Base-by-base conservation (phyloP, 805 yeast genomes). In the Kazachstania africana region DNA sequence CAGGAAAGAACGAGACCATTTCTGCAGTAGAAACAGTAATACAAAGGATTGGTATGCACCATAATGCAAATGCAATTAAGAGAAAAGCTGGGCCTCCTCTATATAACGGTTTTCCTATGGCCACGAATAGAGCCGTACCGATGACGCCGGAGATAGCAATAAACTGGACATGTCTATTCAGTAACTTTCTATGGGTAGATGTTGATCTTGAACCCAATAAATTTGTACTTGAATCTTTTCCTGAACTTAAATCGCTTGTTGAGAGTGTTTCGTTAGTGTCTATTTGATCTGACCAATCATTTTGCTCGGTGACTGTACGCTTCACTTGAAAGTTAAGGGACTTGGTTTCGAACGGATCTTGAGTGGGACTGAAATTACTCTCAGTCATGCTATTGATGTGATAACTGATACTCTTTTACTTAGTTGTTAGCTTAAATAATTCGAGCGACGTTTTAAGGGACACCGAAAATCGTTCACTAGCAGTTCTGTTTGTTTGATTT, bases 71-170 rank as follows among this genome's bases (percentile, higher is more conserved):
- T 0, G 75, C 76, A 4, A 81, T 48, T n/a, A 82, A 54, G 28
- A 81, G 57, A 27, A 70, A 71, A 5, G 71, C 78, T 0, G 88
- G 78, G 1, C 93, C 93, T 31, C 80, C 85, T 27, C 66, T 62
- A 19, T 66, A 61, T 19, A 82, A 56, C 1, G 74, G 79, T 29
- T 63, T 55, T 10, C 85, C 85, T 34, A 78, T 76, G 16, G 82
- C 69, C 4, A 79, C 84, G 42, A 81, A 81, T 5, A 81, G 58
- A 6, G 81, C 88, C 2, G 88, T 77, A 24, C 93, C 93, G 40
- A 81, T 78, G 24, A 83, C 77, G 32, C 88, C 91, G 13, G 88
- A 84, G 16, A 82, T 75, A 9, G 83, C 79, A 38, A 82, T 74
- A 32, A 82, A 63, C 46, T 80, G 84, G 16, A 82, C 74, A 57